These are phyloP conservation scores for Diaporthe caulivora DNA, from an alignment of 2,329 filamentous ascomycete genomes.

Conservation along the genomic window DNA sequence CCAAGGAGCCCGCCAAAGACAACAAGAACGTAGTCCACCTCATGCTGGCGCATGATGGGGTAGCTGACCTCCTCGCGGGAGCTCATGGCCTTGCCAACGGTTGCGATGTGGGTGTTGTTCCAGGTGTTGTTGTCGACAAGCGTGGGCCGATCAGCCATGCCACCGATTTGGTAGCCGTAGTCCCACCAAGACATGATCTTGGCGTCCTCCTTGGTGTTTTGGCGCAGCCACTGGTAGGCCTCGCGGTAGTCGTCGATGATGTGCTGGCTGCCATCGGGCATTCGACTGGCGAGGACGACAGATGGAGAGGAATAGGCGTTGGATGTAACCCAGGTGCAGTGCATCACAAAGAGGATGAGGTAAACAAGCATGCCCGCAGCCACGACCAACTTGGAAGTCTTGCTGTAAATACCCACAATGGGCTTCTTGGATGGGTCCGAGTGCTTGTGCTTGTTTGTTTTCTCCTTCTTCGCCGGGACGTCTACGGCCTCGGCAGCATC, in stretches of 20 bases:
- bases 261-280: constrained; percentile 95
- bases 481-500: constrained; percentile 60
- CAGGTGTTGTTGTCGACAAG: constrained; percentile 99
- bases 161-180: constrained; percentile 99
- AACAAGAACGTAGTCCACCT: constrained; percentile 98
- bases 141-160: constrained; percentile 97
- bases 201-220: constrained; percentile 94
- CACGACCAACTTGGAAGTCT: constrained; percentile 83
- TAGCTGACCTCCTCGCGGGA: constrained; percentile 98
- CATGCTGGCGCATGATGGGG: constrained; percentile 97
- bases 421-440: constrained; percentile 81
- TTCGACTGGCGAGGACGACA: constrained; percentile 90
- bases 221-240: constrained; percentile 98
- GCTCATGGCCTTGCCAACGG: constrained; percentile 98
- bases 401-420: constrained; percentile 85
- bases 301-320: constrained; percentile 99
- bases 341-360: constrained; percentile 91
- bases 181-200: constrained; percentile 99
- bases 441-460: constrained; percentile 59
- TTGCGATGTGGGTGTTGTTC: constrained; percentile 99
- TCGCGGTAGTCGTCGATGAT: constrained; percentile 99
- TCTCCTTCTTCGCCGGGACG: constrained; percentile 67
- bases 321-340: constrained; percentile 99
- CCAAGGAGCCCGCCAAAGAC: constrained; percentile 96
- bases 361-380: constrained; percentile 81